phyloP scores from a whole-genome alignment of 2,329 filamentous ascomycete species.

The Lachnum nothofagi region DNA sequence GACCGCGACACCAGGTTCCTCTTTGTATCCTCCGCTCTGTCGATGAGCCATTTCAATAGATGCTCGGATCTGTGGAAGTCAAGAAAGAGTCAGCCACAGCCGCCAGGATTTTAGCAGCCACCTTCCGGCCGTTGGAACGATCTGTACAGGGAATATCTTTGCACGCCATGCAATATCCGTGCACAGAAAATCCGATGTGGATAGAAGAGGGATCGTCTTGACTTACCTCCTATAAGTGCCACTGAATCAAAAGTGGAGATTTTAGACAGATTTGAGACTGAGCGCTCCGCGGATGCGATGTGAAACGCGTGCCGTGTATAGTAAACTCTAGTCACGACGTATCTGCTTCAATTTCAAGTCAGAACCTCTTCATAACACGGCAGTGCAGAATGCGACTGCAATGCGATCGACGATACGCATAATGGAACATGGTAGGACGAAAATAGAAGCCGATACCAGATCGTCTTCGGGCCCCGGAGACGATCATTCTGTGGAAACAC shows the following conservation, averaged over 20 bases:
- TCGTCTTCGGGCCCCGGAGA: conserved; percentile 14
- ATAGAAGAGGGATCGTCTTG: conserved; percentile 18
- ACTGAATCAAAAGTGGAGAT: no score
- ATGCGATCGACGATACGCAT: conserved; percentile 25
- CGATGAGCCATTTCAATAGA: conserved; percentile 31
- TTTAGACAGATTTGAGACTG: conserved; percentile 14
- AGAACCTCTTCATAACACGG: conserved; percentile 16
- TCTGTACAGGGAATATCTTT: conserved; percentile 17
- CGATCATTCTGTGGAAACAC: conserved; percentile 20
- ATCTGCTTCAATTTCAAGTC: conserved; percentile 19
- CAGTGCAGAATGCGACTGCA: conserved; percentile 9
- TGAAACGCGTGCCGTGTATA: conserved; percentile 23
- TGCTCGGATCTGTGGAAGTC: conserved; percentile 14
- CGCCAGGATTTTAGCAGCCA: conserved; percentile 15
- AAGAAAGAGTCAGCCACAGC: conserved; percentile 18
- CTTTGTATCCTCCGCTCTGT: conserved; percentile 39
- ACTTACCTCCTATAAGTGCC: conserved; percentile 21
- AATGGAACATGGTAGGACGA: conserved; percentile 18
- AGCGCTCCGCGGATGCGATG: conserved; percentile 10
- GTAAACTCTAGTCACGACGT: conserved; percentile 12
- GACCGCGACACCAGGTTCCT: conserved; percentile 36
- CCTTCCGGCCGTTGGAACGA: conserved; percentile 16
- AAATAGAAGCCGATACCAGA: conserved; percentile 21
- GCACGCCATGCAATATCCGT: conserved; percentile 24
- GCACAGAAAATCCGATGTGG: conserved; percentile 18